Base-by-base conservation (phyloP, 2,329 filamentous ascomycete genomes). In the Xylaria sp. region DNA sequence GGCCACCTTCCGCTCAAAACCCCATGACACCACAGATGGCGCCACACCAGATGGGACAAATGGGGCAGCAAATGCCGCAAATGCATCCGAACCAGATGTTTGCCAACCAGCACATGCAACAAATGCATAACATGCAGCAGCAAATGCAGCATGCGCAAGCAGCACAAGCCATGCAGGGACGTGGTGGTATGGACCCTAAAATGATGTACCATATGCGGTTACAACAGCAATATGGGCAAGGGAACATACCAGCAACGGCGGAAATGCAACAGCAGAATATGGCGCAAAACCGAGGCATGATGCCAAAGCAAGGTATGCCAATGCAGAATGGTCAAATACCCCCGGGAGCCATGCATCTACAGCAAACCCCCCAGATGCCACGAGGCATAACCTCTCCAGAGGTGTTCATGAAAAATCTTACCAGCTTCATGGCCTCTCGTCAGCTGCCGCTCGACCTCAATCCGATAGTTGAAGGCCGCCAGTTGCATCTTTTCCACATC, bases 201-300 rank as follows among this genome's bases (percentile, higher is more conserved):
- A 86, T 93, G 78, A 85, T 89, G 65, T 93, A 96, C 75, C 93
- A 97, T 74, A 92, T 97, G 88, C 91, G 93, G 69, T 81, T 97
- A 61, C 92, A 97, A 75, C 89, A 91, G 65, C 92, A 94, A 75
- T 86, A 92, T 48, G 89, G 92, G 69, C 88, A 90, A 71, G 83
- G 80, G 53, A 85, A 83, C 45, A 84, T 86, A 76, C 83, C 83
- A 78, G 70, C 67, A 11, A 55, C 30, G 34, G 81, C 82, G 14
- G 85, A 88, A 67, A 84, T 89, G 82, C 87, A 87, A 71, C 79
- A 74, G n/a, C 78, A 80, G 64, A 75, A 74, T 45, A 79, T 79
- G 73, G 71, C 73, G 21, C 78, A 79, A 69, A 83, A 81, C 21
- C 83, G 82, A 63, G 85, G 79, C 64, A 85, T 86, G 82, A 85